Evolutionary conservation across 1,284 basidiomycete genomes (phyloP), one percentile per base, ranked within the genome.

Genomic region (Puccinia hordei): DNA sequence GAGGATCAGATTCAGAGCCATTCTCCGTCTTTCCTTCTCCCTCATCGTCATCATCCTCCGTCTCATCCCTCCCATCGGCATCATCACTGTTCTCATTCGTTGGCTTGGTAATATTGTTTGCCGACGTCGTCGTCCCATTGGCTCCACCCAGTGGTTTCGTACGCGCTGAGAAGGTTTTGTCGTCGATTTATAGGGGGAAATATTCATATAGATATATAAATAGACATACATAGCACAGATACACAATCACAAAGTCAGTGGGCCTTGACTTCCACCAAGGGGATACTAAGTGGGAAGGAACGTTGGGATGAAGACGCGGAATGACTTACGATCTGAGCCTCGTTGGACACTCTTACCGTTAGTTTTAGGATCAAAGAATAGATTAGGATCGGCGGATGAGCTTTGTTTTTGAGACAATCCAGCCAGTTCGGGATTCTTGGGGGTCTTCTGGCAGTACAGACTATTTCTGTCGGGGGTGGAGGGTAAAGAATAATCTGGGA

Each of bases 401-500:
- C 49, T 59, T 61, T 78, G 76, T 33, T 41, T 41, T 78, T 78
- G 76, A 61, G 22, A 33, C 19, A 82, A 33, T 19, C 81, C 81
- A 46, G 30, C 51, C 15, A 82, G 59, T 53, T 82, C 81, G 30
- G 49, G 8, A 72, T 82, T 82, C 49, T 78, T 72, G 49, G 82
- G 82, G 12, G n/a, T 30, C 53, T 82, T 82, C 55, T 82, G 81
- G 77, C 82, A 82, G 44, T 81, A 82, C 41, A 82, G 66, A 51
- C 80, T 81, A 55, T 82, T 81, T 15, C 73, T 17, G 33, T 80
- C 68, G 6, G 74, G 68, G 44, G 24, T 38, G 61, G 82, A 73
- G 83, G 81, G 17, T 87, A 88, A 30, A 15, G 87, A 86, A 84
- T 89, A 90, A 83, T 90, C 89, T 38, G 89, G 89, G 83, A 89